Evolutionary conservation across 2,329 filamentous ascomycete species (phyloP).

Genomic region (Talaromyces sp.): DNA sequence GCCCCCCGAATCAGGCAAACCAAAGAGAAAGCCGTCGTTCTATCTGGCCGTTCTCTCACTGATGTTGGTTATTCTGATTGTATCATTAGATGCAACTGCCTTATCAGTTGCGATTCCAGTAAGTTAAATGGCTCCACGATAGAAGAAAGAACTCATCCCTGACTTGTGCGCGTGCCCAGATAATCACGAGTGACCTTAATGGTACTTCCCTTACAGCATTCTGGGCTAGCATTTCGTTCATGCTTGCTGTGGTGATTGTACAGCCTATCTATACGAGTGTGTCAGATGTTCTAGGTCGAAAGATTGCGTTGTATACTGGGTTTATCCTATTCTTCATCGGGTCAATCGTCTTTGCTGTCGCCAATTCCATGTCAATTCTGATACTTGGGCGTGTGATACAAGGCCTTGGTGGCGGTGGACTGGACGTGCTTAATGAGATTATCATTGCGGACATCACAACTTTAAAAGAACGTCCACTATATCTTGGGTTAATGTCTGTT

Average conservation of each 20-base stretch:
- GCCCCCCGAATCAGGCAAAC: background rate
- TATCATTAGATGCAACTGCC: conserved; percentile 8
- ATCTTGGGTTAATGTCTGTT: conserved; percentile 25
- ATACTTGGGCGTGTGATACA: conserved; percentile 56
- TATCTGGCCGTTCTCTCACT: conserved; percentile 14
- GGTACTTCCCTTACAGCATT: conserved; percentile 61
- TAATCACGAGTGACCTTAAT: conserved; percentile 50
- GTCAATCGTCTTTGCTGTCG: conserved; percentile 52
- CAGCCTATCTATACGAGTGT: conserved; percentile 53
- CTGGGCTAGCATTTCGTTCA: conserved; percentile 68
- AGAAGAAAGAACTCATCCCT: background rate
- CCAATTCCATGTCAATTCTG: conserved; percentile 45
- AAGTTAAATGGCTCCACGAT: background rate
- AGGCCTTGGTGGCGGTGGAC: conserved; percentile 50
- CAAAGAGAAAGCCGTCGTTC: background rate
- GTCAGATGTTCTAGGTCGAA: conserved; percentile 52
- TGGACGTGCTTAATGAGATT: conserved; percentile 42
- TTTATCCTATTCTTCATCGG: conserved; percentile 51
- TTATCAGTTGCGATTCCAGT: conserved; percentile 8
- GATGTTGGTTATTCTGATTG: conserved; percentile 32
- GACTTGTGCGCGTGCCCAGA: conserved; percentile 23
- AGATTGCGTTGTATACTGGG: conserved; percentile 39
- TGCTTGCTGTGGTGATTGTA: conserved; percentile 58
- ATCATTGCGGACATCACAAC: conserved; percentile 48
- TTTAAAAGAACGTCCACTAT: conserved; percentile 33